Conservation (phyloP, 2,329 filamentous ascomycete genomes). For the Eutypa lata region DNA sequence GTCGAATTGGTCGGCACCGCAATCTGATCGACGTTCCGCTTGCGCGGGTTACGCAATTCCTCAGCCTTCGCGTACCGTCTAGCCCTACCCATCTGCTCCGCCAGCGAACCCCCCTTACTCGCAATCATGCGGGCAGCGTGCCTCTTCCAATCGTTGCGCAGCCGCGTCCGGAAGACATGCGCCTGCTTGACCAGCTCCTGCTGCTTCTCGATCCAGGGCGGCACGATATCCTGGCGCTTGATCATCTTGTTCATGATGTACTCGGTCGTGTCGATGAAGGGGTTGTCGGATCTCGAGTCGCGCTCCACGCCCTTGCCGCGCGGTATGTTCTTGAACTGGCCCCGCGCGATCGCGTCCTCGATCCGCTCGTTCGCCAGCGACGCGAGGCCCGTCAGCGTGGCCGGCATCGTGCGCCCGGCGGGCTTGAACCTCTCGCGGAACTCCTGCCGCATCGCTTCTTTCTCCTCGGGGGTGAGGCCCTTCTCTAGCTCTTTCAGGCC, state of each 20-base stretch:
- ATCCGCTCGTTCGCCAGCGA: conserved; percentile 86
- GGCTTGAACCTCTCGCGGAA: conserved; percentile 80
- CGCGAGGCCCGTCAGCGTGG: conserved; percentile 72
- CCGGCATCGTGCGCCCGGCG: conserved; percentile 68
- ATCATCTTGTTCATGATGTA: conserved; percentile 99
- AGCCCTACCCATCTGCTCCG: conserved; percentile 70
- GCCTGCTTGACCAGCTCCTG: conserved; percentile 76
- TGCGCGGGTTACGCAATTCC: conserved; percentile 57
- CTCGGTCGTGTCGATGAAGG: conserved; percentile 93
- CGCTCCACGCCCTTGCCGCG: conserved; percentile 76
- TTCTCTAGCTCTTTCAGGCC: conserved; percentile 47
- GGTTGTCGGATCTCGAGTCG: conserved; percentile 79
- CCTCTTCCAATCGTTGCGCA: conserved; percentile 80
- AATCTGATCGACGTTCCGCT: conserved; percentile 43
- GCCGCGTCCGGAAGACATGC: conserved; percentile 66
- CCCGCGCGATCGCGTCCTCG: conserved; percentile 87
- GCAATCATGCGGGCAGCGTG: conserved; percentile 79
- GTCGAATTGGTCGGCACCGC: conserved; percentile 44
- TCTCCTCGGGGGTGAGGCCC: conserved; percentile 66
- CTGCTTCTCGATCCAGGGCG: conserved; percentile 98
- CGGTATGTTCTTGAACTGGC: conserved; percentile 81
- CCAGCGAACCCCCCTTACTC: conserved; percentile 69
- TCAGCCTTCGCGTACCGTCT: conserved; percentile 76
- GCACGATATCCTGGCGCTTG: conserved; percentile 89
- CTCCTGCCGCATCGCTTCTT: conserved; percentile 66